Evolutionary conservation across 257 asterid genomes (phyloP).

Genomic region (Rhazya stricta): DNA sequence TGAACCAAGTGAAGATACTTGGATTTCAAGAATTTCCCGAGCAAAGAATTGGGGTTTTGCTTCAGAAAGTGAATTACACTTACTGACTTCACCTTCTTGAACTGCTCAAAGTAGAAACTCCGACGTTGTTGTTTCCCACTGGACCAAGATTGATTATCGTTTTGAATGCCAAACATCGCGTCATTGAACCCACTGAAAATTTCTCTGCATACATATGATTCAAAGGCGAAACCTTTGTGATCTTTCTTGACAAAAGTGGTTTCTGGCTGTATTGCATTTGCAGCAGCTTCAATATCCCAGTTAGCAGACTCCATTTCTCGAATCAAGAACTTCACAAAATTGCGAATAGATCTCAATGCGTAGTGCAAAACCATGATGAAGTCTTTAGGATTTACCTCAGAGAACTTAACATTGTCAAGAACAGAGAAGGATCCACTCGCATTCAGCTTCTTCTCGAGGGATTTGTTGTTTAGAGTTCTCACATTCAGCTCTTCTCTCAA

Average conservation of each 20-base stretch:
- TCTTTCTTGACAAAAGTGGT: slow-evolving; percentile 41
- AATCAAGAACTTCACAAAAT: slow-evolving; percentile 60
- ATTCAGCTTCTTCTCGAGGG: slow-evolving; percentile 57
- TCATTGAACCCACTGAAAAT: slow-evolving; percentile 56
- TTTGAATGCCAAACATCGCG: slow-evolving; percentile 28
- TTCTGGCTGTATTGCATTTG: slow-evolving; percentile 48
- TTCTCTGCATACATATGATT: slow-evolving; percentile 78
- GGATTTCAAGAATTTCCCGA: slow-evolving; percentile 62
- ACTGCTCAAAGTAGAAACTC: slow-evolving; percentile 50
- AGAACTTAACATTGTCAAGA: slow-evolving; percentile 55
- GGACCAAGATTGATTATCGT: slow-evolving; percentile 23
- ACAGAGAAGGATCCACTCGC: slow-evolving; percentile 77
- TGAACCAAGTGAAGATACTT: slow-evolving; percentile 76
- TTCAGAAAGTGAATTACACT: slow-evolving; percentile 44
- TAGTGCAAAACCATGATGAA: slow-evolving; percentile 64
- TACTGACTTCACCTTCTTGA: slow-evolving; percentile 48
- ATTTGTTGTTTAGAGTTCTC: slow-evolving; percentile 31
- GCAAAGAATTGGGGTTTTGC: slow-evolving; percentile 46
- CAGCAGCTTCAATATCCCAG: slow-evolving; percentile 88
- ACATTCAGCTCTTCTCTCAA: slow-evolving; percentile 32
- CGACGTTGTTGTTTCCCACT: slow-evolving; percentile 32
- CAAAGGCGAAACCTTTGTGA: slow-evolving; percentile 68
- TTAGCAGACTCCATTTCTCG: slow-evolving; percentile 71
- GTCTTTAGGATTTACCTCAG: slow-evolving; percentile 46
- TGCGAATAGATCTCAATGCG: slow-evolving; percentile 58